Evolutionary conservation across 768 basidiomycete genomes (phyloP).

Genomic region (Infundibulicybe gibba): DNA sequence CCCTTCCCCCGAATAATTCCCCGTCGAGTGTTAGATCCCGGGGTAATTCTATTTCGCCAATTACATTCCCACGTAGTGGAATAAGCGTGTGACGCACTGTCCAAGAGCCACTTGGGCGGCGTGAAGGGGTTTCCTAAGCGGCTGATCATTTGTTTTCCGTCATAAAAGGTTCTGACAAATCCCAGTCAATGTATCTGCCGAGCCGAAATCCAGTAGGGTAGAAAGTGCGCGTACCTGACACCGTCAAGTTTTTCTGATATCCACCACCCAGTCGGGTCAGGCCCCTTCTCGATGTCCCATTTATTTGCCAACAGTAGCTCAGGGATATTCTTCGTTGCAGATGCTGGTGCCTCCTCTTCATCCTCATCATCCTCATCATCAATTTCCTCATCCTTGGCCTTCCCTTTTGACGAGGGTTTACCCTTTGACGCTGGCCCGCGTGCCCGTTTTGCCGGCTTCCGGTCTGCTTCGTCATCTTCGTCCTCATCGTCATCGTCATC

Average conservation of each 20-base stretch:
- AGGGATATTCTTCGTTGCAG: conserved; percentile 30
- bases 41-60: conserved; percentile 38
- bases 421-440: conserved; percentile 10
- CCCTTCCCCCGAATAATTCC: conserved; percentile 56
- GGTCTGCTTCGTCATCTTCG: conserved; percentile 2
- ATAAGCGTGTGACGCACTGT: conserved; percentile 32
- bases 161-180: conserved; percentile 42
- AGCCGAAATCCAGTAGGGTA: background rate
- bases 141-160: conserved; percentile 49
- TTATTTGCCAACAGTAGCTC: conserved; percentile 51
- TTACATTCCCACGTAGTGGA: background rate
- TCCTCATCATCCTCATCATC: conserved; percentile 28
- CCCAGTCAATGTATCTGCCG: background rate
- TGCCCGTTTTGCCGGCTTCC: conserved; percentile 7
- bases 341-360: conserved; percentile 22
- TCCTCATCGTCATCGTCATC: conserved; percentile 15
- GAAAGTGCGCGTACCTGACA: conserved; percentile 39
- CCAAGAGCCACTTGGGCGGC: conserved; percentile 54
- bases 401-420: conserved; percentile 13
- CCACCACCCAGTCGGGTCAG: conserved; percentile 59
- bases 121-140: conserved; percentile 58
- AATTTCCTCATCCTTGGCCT: conserved; percentile 21
- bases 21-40: conserved; percentile 55
- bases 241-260: conserved; percentile 62
- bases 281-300: conserved; percentile 51